Percentiles rank a stretch among this genome's conserved stretches.
Conservation (phyloP, 225 moss, liverwort and hornwort species). For the Pleurozium schreberi region DNA sequence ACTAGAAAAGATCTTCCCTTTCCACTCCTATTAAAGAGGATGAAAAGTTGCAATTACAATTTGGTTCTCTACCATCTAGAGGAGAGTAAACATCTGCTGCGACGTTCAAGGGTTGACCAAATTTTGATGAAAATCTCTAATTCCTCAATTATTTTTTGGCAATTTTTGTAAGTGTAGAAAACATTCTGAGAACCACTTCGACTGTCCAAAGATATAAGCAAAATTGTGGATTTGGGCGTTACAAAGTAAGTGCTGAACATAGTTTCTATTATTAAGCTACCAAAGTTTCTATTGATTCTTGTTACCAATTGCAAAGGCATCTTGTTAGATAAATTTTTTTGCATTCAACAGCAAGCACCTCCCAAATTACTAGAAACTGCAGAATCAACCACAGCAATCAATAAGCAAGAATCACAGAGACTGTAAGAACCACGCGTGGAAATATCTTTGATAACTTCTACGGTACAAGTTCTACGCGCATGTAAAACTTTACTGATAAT, state of each 20-base stretch:
- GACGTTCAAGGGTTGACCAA: too few species aligned
- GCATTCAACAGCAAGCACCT: not conserved
- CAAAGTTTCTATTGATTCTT: not conserved
- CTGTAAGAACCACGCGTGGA: not conserved
- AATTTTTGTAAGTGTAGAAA: not conserved
- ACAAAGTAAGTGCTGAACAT: not conserved
- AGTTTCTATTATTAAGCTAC: not conserved
- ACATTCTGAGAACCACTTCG: too few species aligned
- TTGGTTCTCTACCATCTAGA: too few species aligned
- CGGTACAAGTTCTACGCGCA: not conserved
- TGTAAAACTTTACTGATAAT: not conserved
- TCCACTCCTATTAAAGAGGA: too few species aligned
- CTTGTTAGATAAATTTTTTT: not conserved
- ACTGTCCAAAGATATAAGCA: not conserved
- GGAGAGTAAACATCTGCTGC: too few species aligned
- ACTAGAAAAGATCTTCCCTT: too few species aligned
- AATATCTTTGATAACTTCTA: not conserved
- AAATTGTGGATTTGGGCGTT: not conserved
- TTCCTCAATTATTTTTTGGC: not conserved
- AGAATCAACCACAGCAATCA: not conserved
- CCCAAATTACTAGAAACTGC: not conserved
- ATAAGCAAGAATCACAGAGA: not conserved
- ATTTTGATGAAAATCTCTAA: not conserved
- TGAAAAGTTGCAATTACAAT: too few species aligned
- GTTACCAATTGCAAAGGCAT: not conserved